These are phyloP conservation scores for Diophrys sp. DNA, from an alignment of 73 alveolate genomes.

Conservation along the genomic window DNA sequence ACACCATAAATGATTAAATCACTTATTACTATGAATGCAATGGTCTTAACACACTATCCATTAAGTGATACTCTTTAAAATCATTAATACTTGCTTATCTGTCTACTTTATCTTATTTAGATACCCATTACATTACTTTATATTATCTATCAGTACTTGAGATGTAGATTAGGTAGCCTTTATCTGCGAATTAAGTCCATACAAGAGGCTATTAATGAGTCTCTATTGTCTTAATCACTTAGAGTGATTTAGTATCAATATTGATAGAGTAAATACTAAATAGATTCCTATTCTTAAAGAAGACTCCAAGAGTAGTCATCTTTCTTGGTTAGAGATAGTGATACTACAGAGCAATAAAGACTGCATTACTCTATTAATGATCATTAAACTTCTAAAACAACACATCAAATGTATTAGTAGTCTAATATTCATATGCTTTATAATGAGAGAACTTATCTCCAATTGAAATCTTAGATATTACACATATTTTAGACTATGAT, in stretches of 20 bases:
- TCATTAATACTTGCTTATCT: too few relatives aligned
- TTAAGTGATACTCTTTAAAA: too few relatives aligned
- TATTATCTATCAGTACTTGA: too few relatives aligned
- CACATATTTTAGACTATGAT: neutral
- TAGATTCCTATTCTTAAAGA: neutral
- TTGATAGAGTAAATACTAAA: neutral
- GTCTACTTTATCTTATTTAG: too few relatives aligned
- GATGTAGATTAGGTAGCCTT: neutral
- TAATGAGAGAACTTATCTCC: neutral
- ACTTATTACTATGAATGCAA: too few relatives aligned
- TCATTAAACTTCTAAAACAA: neutral
- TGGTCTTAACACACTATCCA: too few relatives aligned
- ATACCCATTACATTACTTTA: too few relatives aligned
- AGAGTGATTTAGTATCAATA: neutral
- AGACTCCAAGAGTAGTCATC: neutral
- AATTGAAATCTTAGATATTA: neutral
- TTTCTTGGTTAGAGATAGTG: neutral
- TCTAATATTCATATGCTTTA: neutral
- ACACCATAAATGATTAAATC: too few relatives aligned
- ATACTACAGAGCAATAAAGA: neutral
- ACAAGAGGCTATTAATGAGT: neutral
- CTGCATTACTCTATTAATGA: neutral
- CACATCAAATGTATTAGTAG: neutral
- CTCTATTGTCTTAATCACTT: neutral
- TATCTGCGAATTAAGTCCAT: neutral